Percentiles rank a stretch among this genome's conserved stretches.
Evolutionary conservation across 768 basidiomycete species (phyloP).

Genomic region (Pleurotus tuber-regium): DNA sequence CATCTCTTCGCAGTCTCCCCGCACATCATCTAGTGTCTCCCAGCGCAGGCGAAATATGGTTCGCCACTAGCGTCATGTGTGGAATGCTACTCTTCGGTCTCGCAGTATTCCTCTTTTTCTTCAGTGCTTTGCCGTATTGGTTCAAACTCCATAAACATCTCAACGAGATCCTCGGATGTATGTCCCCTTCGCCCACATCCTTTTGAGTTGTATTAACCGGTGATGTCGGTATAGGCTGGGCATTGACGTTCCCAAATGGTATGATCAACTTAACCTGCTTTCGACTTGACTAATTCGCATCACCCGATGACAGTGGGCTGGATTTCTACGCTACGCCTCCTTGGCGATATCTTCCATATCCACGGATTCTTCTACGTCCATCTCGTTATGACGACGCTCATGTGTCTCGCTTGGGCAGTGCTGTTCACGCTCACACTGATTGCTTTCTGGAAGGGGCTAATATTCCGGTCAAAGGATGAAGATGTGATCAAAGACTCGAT

Average conservation of each 20-base stretch:
- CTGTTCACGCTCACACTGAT: constrained; percentile 38
- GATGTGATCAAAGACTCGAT: constrained; percentile 39
- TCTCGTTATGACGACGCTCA: constrained; percentile 35
- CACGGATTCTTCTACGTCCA: constrained; percentile 37
- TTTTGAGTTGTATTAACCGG: not conserved
- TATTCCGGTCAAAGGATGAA: constrained; percentile 38
- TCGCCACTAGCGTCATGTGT: constrained; percentile 34
- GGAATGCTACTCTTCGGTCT: constrained; percentile 43
- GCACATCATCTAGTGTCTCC: constrained; percentile 32
- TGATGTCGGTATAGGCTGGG: constrained; percentile 33
- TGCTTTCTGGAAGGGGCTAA: constrained; percentile 41
- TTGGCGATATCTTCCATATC: constrained; percentile 41
- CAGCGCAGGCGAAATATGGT: constrained; percentile 44
- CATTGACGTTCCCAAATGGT: constrained; percentile 46
- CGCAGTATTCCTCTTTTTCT: constrained; percentile 44
- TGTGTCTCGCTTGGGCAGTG: constrained; percentile 38
- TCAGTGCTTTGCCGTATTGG: constrained; percentile 44
- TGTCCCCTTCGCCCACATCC: constrained; percentile 13
- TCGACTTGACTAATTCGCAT: too few species aligned
- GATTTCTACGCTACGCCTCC: constrained; percentile 38
- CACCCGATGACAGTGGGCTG: constrained; percentile 41
- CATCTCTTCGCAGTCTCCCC: constrained; percentile 24
- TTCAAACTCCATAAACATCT: constrained; percentile 47
- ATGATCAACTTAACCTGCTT: constrained; percentile 11
- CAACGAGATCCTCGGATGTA: constrained; percentile 44